Percentiles rank a stretch among this genome's conserved stretches.
Conservation (phyloP, 352 stramenopile genomes). For the Phytophthora syringae region DNA sequence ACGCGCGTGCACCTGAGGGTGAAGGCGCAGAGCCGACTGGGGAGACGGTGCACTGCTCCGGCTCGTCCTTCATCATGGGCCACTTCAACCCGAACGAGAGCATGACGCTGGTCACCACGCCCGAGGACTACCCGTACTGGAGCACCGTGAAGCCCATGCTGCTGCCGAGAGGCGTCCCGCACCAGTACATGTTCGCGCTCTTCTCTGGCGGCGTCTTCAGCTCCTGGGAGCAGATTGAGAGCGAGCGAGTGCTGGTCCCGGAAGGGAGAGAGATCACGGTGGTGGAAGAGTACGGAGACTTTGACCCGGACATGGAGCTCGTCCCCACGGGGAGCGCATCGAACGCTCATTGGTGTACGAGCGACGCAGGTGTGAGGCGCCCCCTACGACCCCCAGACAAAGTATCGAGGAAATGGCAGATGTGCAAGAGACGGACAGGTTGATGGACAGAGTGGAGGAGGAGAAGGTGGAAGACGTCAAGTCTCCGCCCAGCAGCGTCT, state of each 20-base stretch:
- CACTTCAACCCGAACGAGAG: conserved; percentile 90
- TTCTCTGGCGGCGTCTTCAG: conserved; percentile 88
- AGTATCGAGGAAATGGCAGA: conserved; percentile 26
- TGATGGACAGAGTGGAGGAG: conserved; percentile 8
- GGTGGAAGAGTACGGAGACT: conserved; percentile 76
- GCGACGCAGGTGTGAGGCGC: conserved; percentile 42
- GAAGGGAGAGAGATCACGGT: conserved; percentile 86
- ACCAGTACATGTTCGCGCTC: conserved; percentile 93
- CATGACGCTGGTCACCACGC: conserved; percentile 96
- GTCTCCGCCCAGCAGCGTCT: conserved; percentile 31
- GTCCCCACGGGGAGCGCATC: conserved; percentile 59
- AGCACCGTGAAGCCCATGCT: conserved; percentile 94
- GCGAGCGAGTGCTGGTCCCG: conserved; percentile 73
- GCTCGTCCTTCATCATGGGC: conserved; percentile 86
- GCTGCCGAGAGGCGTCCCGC: conserved; percentile 79
- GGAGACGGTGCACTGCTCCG: conserved; percentile 83
- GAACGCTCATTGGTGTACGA: conserved; percentile 76
- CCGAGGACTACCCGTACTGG: conserved; percentile 97
- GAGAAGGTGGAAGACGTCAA: conserved; percentile 33
- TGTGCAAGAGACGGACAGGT: conserved; percentile 7
- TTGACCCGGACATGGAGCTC: conserved; percentile 68
- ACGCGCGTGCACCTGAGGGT: conserved; percentile 81
- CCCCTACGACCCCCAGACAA: conserved; percentile 1
- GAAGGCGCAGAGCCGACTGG: conserved; percentile 70
- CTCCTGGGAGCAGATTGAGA: conserved; percentile 82